Percentiles rank a stretch among this genome's conserved stretches.
These are phyloP conservation scores for Diplotaxis tenuifolia DNA, from an alignment of 345 rosid genomes.

Conservation along the genomic window DNA sequence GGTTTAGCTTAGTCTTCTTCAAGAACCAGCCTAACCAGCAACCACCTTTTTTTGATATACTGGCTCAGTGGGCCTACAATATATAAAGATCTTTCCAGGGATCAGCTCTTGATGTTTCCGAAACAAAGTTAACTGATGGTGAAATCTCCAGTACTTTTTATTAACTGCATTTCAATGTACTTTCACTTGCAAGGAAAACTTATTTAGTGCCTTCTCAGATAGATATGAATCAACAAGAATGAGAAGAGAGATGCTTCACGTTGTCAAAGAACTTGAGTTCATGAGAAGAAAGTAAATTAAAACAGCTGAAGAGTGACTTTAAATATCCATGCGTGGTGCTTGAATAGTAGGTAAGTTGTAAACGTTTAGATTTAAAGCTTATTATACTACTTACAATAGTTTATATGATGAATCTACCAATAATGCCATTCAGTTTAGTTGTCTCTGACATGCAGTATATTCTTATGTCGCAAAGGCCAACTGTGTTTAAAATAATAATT, in stretches of 20 bases:
- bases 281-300: background rate
- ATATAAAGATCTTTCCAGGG: no score
- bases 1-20: background rate
- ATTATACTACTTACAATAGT: background rate
- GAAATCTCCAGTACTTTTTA: background rate
- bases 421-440: background rate
- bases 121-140: background rate
- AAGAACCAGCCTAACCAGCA: no score
- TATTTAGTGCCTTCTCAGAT: background rate
- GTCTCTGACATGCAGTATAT: background rate
- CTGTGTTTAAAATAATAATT: background rate
- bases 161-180: background rate
- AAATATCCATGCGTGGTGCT: background rate
- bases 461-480: background rate
- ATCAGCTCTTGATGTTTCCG: background rate
- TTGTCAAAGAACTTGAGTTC: conserved; percentile 3
- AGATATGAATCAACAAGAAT: background rate
- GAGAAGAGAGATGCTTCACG: background rate
- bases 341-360: background rate
- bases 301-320: background rate
- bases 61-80: background rate
- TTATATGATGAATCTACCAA: background rate
- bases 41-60: no score
- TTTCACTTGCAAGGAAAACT: background rate
- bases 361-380: background rate